Evolutionary conservation across 768 basidiomycete genomes (phyloP), one percentile per base, ranked within the genome.

Genomic region (Mycena vitilis): DNA sequence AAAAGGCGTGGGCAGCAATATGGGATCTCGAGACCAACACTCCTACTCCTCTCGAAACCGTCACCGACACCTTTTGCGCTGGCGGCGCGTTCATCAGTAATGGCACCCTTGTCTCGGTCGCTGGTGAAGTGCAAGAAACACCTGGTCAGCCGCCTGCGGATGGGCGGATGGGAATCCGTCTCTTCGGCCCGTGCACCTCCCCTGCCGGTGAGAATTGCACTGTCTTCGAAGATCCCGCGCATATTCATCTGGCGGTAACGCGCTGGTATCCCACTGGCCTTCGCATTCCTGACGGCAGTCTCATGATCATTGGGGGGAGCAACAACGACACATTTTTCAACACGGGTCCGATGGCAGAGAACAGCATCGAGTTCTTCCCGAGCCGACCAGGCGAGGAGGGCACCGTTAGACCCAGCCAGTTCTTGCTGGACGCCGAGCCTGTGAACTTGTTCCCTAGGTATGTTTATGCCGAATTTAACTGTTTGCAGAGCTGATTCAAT

Each of bases 271-370:
- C 76, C 5, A 70, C 72, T 7, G 68, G 73, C 16, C 60, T 73
- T 5, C 62, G 75, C 16, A 70, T 75, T 23, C 66, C 66, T 16
- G 73, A 74, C 45, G 73, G 73, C 23, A 70, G 68, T 44, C 71
- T 74, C 16, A 73, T 73, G 72, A 56, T 74, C 37, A 62, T 77
- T 67, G 81, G 81, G 5, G 80, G 82, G n/a, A 83, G 81, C 73
- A 81, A 83, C 76, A 79, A 42, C 10, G 48, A 47, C 45, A 56
- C 66, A 0, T 73, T 73, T 48, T 71, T 70, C 15, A 75, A 71
- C 49, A 63, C 56, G 6, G 69, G 44, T 9, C 51, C 66, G 45
- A 47, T 25, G 12, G 54, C 66, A 34, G 66, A 60, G 55, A 60
- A 72, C 44, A 68, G 62, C 36, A 59, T 75, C 54, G 74, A 75